Percentiles rank a stretch among this genome's conserved stretches.
phyloP scores from a whole-genome alignment of 768 basidiomycete genomes.

The Rhodotorula diobovata region DNA sequence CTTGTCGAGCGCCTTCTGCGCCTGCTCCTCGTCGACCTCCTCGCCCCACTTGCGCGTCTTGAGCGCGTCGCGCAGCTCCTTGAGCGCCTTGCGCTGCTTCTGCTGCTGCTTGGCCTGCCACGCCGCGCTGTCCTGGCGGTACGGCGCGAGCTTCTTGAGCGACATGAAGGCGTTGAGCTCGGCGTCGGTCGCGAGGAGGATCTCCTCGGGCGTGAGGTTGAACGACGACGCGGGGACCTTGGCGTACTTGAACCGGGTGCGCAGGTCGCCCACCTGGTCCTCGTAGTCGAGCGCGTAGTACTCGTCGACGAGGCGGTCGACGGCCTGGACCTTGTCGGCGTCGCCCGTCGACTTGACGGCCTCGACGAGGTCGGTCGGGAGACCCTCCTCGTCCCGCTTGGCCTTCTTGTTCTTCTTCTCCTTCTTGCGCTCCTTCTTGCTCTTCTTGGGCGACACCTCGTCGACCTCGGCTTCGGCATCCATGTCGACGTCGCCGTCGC shows the following conservation, averaged over 20 bases:
- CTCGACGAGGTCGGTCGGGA: conserved; percentile 36
- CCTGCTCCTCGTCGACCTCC: conserved; percentile 38
- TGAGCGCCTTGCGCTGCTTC: conserved; percentile 60
- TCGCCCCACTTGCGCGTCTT: conserved; percentile 49
- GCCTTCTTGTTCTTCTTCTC: conserved; percentile 17
- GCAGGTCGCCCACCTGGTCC: conserved; percentile 82
- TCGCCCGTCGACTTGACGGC: conserved; percentile 48
- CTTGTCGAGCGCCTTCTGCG: conserved; percentile 46
- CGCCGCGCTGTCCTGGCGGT: conserved; percentile 54
- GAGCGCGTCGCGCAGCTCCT: conserved; percentile 41
- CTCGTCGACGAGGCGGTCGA: conserved; percentile 87
- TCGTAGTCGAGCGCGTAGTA: conserved; percentile 89
- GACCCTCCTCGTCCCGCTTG: conserved; percentile 39
- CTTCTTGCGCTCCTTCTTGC: conserved; percentile 52
- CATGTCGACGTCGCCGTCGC: conserved; percentile 28
- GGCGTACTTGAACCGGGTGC: conserved; percentile 91
- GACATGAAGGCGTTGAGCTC: conserved; percentile 89
- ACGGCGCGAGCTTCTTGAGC: conserved; percentile 86
- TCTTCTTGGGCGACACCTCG: conserved; percentile 47
- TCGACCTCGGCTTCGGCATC: conserved; percentile 50
- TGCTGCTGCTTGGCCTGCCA: conserved; percentile 65
- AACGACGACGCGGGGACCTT: conserved; percentile 59
- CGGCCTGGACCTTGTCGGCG: conserved; percentile 71
- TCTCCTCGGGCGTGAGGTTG: conserved; percentile 70
- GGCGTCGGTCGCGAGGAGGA: conserved; percentile 81